phyloP scores from a whole-genome alignment of 1,139 yeast species.

The Diutina catenulata region DNA sequence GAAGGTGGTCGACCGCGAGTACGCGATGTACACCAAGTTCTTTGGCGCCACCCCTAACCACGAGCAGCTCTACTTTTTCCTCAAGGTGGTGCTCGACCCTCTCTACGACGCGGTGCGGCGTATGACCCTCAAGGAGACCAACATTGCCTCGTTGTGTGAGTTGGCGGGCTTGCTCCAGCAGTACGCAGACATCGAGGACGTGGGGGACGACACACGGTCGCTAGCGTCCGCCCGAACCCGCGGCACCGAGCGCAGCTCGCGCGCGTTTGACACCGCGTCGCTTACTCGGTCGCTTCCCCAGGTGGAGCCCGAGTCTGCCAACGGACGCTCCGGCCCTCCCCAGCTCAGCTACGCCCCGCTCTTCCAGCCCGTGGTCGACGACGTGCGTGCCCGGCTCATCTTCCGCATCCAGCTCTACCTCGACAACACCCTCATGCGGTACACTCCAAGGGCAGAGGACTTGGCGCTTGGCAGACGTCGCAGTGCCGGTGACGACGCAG shows the following conservation, averaged over 20 bases:
- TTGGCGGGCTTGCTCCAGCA: conserved; percentile 60
- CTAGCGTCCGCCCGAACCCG: too few relatives aligned
- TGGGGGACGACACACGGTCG: too few relatives aligned
- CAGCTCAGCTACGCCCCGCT: conserved; percentile 41
- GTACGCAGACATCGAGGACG: conserved; percentile 53
- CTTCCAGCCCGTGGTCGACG: conserved; percentile 62
- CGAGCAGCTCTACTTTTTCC: conserved; percentile 38
- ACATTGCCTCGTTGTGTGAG: conserved; percentile 60
- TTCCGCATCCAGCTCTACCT: conserved; percentile 67
- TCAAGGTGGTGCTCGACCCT: conserved; percentile 58
- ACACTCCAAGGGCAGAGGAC: conserved; percentile 58
- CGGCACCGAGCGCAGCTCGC: too few relatives aligned
- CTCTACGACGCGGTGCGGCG: conserved; percentile 61
- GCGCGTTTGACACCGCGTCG: not conserved
- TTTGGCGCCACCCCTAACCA: conserved; percentile 18
- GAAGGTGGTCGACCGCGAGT: conserved; percentile 52
- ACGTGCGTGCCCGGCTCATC: conserved; percentile 67
- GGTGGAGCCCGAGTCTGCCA: conserved; percentile 10
- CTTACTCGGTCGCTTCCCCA: too few relatives aligned
- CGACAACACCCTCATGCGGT: conserved; percentile 55
- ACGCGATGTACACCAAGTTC: conserved; percentile 39
- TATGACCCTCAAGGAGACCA: conserved; percentile 54
- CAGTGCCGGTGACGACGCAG: conserved; percentile 11
- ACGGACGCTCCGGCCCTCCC: conserved; percentile 2
- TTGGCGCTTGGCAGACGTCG: conserved; percentile 44